phyloP scores from a whole-genome alignment of 179 eudicot genomes.

The Silene vulgaris region DNA sequence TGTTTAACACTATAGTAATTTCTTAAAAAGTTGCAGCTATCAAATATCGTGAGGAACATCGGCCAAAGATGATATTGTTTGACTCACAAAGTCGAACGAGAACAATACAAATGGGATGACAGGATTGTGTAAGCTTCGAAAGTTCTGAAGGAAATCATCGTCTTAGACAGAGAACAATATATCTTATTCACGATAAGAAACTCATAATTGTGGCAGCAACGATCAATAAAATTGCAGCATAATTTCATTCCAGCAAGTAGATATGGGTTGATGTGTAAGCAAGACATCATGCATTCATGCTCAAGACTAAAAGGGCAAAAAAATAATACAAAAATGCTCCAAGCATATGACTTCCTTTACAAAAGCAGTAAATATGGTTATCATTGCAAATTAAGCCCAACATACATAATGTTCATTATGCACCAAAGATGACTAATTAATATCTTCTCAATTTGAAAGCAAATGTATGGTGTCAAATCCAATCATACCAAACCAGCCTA shows the following conservation, averaged over 20 bases:
- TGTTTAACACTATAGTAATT: too few species aligned
- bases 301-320: neutral
- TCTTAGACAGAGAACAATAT: neutral
- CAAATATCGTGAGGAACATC: neutral
- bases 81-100: too few species aligned
- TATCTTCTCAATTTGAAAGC: neutral
- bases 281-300: neutral
- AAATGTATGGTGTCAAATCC: neutral
- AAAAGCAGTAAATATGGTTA: slow-evolving; percentile 1
- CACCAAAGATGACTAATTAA: slow-evolving; percentile 3
- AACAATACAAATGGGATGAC: too few species aligned
- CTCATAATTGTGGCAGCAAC: neutral
- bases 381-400: neutral
- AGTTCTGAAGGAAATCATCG: neutral
- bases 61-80: too few species aligned
- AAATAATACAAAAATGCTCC: neutral
- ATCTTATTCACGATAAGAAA: neutral
- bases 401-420: neutral
- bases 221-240: neutral
- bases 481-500: slow-evolving; percentile 7
- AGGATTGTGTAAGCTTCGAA: neutral
- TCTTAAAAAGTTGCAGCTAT: neutral
- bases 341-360: neutral
- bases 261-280: slow-evolving; percentile 5
- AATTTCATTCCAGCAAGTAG: neutral